These are phyloP conservation scores for Kluyveromyces nonfermentans DNA, from an alignment of 805 yeast species.

Conservation along the genomic window DNA sequence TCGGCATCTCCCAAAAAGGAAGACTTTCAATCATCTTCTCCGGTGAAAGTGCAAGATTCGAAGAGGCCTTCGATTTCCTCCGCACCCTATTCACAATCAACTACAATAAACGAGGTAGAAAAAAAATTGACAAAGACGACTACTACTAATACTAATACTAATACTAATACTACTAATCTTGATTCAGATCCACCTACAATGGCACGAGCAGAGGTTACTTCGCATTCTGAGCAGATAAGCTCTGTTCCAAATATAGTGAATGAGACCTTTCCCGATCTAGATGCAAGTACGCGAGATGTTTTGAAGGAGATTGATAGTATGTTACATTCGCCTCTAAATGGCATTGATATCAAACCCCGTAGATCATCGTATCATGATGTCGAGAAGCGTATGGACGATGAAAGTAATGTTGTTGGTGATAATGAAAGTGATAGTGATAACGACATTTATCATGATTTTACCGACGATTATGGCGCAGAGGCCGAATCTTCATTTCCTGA, in stretches of 20 bases:
- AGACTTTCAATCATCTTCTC: background rate
- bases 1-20: background rate
- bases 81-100: slow-evolving; percentile 18
- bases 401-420: background rate
- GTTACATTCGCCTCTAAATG: background rate
- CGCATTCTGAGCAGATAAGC: background rate
- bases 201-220: background rate
- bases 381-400: background rate
- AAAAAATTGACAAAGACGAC: slow-evolving; percentile 5
- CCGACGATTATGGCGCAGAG: background rate
- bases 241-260: background rate
- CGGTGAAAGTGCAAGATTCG: background rate
- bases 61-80: slow-evolving; percentile 11
- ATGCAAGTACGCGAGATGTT: slow-evolving; percentile 2
- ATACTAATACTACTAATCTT: background rate
- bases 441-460: slow-evolving; percentile 5
- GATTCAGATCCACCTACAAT: background rate
- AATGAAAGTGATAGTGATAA: slow-evolving; percentile 2
- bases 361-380: slow-evolving; percentile 1
- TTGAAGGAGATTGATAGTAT: background rate
- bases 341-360: background rate
- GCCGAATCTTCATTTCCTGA: background rate
- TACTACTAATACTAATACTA: too few species aligned
- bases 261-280: slow-evolving; percentile 4
- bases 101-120: slow-evolving; percentile 15